Base-by-base conservation (phyloP, 2,329 filamentous ascomycete genomes). In the Davidsoniella eucalypti region DNA sequence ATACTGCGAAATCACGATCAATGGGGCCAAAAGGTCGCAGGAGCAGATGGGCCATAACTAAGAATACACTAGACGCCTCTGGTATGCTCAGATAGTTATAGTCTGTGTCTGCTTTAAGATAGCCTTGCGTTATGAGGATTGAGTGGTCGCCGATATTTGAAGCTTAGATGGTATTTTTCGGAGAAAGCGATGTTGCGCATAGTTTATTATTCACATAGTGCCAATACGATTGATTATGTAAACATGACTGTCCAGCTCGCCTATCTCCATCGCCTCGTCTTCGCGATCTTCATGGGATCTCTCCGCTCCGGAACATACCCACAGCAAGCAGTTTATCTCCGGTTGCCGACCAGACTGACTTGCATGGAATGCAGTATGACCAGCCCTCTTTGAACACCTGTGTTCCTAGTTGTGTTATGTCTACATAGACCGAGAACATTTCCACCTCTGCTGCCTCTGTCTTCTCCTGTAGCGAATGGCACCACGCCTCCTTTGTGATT, bases 341-440 rank as follows among this genome's bases (percentile, higher is more conserved):
- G 12, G 49, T 41, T 10, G 56, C 48, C 7, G 61, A 61, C 64
- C 64, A 65, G 9, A 67, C 57, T 5, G 65, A 66, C 48, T 55
- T 57, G 48, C 65, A 67, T n/a, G 65, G 65, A 17, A 67, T 26
- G 29, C 43, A 25, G 25, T 42, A 38, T 55, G 5, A 60, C 49
- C 47, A 56, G 14, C 21, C 52, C 40, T 17, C 44, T 42, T 8
- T 46, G 29, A 33, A 45, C 23, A 2, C 50, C 36, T 38, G 52
- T 46, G 56, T 55, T 10, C 46, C 45, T n/a, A 55, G 41, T 44
- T 64, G 62, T 38, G 61, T 55, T 25, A 66, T 66, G 36, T 57
- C 55, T 29, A 67, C 51, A 47, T 63, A 63, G 4, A 65, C 57
- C 14, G 47, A 51, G 18, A 46, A 54, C 14, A 54, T 40, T 12